Evolutionary conservation across 2,329 filamentous ascomycete species (phyloP), one percentile per base, ranked within the genome.

Genomic region (Phialocephala subalpina): DNA sequence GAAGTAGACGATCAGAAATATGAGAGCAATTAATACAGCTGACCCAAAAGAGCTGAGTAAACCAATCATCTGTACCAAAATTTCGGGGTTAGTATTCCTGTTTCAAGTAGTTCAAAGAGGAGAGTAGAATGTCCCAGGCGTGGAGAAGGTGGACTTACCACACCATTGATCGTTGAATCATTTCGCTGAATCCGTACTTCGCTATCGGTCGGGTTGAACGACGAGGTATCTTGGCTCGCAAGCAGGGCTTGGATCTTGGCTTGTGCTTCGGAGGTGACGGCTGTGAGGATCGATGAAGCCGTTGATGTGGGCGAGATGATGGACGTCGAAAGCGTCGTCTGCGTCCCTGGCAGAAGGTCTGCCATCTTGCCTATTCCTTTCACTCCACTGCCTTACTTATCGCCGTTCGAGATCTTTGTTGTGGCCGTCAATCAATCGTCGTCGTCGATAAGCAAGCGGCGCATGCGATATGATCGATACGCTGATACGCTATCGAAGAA

Each of bases 31-130:
- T 65, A 97, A 83, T 36, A 92, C 87, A 53, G 95, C 95, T 45
- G 94, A 97, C 68, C 94, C 95, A 80, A 98, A 95, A 16, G 95
- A 97, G 45, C 94, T 97, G 68, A 97, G 85, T 76, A 99, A 89
- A 72, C 95, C 96, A 78, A 99, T 98, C 79, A 98, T 86, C 75
- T 98, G 92, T 78, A 4, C 29, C 9, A 9, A 9, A 33, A 33
- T 33, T 4, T 33, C 29, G 29, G 9, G 9, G 29, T 33, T 9
- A 33, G 29, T 33, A n/a, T 33, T 33, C 4, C 29, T 33, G 29
- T 9, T 33, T 33, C n/a, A n/a, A n/a, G n/a, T n/a, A n/a, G n/a
- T n/a, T n/a, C n/a, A n/a, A n/a, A n/a, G n/a, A n/a, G n/a, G n/a
- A n/a, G n/a, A n/a, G n/a, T 33, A 5, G 29, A 5, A 33, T 33